Percentiles rank a stretch among this genome's conserved stretches.
Evolutionary conservation across 176 grass and related monocot genomes (phyloP).

Genomic region (Poa annua): DNA sequence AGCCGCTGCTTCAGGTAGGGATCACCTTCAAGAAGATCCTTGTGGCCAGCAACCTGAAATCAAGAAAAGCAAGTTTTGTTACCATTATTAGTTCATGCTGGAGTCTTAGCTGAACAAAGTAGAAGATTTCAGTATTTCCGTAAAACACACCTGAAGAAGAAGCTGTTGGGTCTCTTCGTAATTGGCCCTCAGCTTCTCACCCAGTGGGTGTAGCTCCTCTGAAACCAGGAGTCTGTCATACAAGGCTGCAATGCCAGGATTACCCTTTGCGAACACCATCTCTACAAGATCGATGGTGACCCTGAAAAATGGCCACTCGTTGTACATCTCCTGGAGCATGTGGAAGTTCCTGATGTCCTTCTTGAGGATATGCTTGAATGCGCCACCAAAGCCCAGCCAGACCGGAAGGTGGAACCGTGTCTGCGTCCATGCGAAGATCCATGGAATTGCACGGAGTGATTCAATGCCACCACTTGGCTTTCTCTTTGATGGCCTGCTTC

Average conservation of each 20-base stretch:
- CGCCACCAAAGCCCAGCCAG: conserved; percentile 69
- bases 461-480: conserved; percentile 83
- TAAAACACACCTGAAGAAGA: conserved; percentile 62
- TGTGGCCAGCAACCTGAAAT: conserved; percentile 71
- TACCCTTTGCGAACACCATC: conserved; percentile 88
- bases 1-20: conserved; percentile 76
- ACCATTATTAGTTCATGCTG: neutral
- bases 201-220: conserved; percentile 56
- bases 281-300: conserved; percentile 81
- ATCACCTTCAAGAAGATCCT: conserved; percentile 77
- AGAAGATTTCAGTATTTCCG: neutral
- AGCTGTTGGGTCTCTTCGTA: conserved; percentile 70
- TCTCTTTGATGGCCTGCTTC: conserved; percentile 79
- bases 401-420: conserved; percentile 78
- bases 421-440: conserved; percentile 88
- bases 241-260: conserved; percentile 74
- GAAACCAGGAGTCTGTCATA: conserved; percentile 79
- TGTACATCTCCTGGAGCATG: conserved; percentile 78
- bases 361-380: conserved; percentile 72
- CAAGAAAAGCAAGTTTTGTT: neutral
- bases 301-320: conserved; percentile 81
- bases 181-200: conserved; percentile 60
- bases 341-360: conserved; percentile 72
- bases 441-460: conserved; percentile 81
- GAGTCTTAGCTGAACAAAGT: neutral